Conservation (phyloP, 2,329 filamentous ascomycete species). For the Diaporthe amygdali region DNA sequence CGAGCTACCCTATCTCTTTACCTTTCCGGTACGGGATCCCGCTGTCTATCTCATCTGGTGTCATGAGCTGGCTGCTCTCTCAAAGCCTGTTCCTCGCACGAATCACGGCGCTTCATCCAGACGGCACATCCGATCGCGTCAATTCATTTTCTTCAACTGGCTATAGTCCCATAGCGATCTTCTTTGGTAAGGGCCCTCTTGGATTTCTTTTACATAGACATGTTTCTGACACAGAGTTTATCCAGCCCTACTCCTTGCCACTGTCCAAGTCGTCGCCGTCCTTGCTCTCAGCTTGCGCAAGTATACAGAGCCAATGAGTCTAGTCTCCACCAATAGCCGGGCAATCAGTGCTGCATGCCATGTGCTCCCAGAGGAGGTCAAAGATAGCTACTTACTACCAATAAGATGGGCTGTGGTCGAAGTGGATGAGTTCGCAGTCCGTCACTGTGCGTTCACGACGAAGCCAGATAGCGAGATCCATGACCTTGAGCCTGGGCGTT, state of each 20-base stretch:
- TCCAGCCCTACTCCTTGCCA: slow-evolving; percentile 35
- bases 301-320: slow-evolving; percentile 38
- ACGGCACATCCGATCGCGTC: slow-evolving; percentile 28
- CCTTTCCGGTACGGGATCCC: slow-evolving; percentile 50
- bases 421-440: not conserved
- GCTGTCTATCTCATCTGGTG: slow-evolving; percentile 37
- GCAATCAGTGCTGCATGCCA: slow-evolving; percentile 39
- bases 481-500: not conserved
- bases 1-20: slow-evolving; percentile 49
- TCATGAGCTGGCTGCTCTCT: slow-evolving; percentile 56
- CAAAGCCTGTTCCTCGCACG: slow-evolving; percentile 50
- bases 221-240: not conserved
- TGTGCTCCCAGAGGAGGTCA: slow-evolving; percentile 27
- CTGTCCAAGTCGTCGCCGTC: slow-evolving; percentile 16
- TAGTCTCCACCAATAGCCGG: slow-evolving; percentile 37
- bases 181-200: slow-evolving; percentile 18
- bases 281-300: slow-evolving; percentile 27
- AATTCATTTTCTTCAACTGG: slow-evolving; percentile 38
- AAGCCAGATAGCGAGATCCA: not conserved
- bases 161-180: slow-evolving; percentile 35
- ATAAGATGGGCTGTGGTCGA: slow-evolving; percentile 29
- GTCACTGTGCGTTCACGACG: slow-evolving; percentile 12
- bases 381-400: slow-evolving; percentile 31
- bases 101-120: slow-evolving; percentile 35
- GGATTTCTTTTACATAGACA: not conserved